Base-by-base conservation (phyloP, 2,329 filamentous ascomycete species). In the Magnaporthales sp. region DNA sequence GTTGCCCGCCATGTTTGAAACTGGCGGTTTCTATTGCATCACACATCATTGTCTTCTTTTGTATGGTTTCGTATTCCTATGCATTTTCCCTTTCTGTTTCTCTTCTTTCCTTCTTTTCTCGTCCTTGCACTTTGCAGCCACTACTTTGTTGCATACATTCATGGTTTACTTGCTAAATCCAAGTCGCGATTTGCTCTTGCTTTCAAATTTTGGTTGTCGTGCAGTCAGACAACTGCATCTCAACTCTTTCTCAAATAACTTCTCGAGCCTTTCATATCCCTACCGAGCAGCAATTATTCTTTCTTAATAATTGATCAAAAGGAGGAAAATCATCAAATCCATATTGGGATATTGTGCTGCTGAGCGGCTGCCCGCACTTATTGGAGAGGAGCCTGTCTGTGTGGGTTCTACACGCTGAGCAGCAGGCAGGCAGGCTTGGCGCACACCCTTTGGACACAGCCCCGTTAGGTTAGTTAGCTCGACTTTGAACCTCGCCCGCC, bases 341-440 rank as follows among this genome's bases (percentile, higher is more conserved):
- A 13, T 4, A 3, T 58, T 26, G 54, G 32, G 22, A 58, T 26
- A 22, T 58, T n/a, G 10, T 58, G 22, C n/a, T 58, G 54, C 24
- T 58, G 54, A 26, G 15, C 22, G 24, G n/a, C 54, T 15, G 54
- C n/a, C 4, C 54, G 11, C 54, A 24, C 24, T 13, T 22, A 58
- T 58, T 24, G 7, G 24, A 58, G 24, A n/a, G 24, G 24, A 7
- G 54, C 54, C 54, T 22, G 54, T 10, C n/a, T 24, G 11, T 22
- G 54, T 38, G 7, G 32, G 7, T 58, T 24, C 54, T 58, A 26
- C 54, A 26, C 38, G 38, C 38, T 46, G 38, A 46, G 38, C 38
- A 58, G n/a, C 54, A 58, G 54, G 54, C 54, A 58, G 54, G n/a
- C 54, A 58, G 54, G 54, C 54, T 58, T 58, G 54, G 54, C 54